phyloP scores from a whole-genome alignment of 345 rosid genomes.

The Odontarrhena argentea region DNA sequence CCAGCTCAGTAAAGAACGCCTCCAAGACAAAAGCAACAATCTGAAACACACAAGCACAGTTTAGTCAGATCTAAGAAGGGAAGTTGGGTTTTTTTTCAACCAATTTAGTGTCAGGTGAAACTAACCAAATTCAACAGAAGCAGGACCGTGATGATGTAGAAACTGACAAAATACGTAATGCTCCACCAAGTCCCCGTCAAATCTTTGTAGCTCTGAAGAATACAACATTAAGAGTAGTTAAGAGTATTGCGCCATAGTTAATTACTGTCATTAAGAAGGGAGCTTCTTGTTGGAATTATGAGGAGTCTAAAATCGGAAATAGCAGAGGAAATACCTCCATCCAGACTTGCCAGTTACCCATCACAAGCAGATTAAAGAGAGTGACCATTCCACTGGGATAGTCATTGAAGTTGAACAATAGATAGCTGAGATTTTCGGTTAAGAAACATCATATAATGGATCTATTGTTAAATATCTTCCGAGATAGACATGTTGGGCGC shows the following conservation, averaged over 20 bases:
- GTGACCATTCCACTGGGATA: constrained; percentile 99
- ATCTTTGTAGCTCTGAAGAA: constrained; percentile 74
- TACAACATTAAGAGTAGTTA: constrained; percentile 27
- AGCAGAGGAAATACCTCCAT: constrained; percentile 63
- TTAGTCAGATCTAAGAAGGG: background rate
- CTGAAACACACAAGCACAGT: constrained; percentile 47
- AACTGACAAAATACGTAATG: constrained; percentile 81
- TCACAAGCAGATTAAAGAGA: constrained; percentile 84
- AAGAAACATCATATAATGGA: constrained; percentile 40
- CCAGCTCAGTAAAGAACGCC: constrained; percentile 95
- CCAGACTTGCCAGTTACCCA: constrained; percentile 96
- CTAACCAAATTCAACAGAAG: constrained; percentile 93
- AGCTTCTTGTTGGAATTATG: constrained; percentile 21
- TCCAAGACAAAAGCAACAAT: constrained; percentile 97
- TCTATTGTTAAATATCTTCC: background rate
- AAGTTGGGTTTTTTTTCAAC: background rate
- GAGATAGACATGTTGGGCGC: constrained; percentile 19
- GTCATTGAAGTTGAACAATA: constrained; percentile 90
- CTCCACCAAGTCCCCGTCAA: constrained; percentile 88
- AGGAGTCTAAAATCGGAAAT: background rate
- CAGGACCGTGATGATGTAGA: constrained; percentile 75
- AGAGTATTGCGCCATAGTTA: constrained; percentile 16
- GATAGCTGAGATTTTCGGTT: constrained; percentile 61
- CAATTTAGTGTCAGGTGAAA: constrained; percentile 12
- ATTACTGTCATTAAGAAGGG: background rate